phyloP scores from a whole-genome alignment of 495 filamentous ascomycete genomes.

The Lasiosphaeris hirsuta region DNA sequence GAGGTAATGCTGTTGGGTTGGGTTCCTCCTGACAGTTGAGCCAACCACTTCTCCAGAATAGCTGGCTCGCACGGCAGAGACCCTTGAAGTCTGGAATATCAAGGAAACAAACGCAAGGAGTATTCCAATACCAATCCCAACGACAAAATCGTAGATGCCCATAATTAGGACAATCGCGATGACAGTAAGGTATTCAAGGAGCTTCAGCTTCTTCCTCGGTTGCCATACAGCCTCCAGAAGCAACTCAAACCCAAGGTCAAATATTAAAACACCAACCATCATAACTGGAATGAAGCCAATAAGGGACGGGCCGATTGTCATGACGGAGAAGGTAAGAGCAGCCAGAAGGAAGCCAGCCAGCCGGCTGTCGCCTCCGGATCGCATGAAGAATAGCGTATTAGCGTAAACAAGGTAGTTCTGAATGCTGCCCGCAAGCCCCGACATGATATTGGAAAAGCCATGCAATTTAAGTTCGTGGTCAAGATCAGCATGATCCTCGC shows the following conservation, averaged over 20 bases:
- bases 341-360: constrained; percentile 86
- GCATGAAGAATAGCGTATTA: constrained; percentile 92
- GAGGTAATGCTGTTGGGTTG: constrained; percentile 82
- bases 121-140: constrained; percentile 88
- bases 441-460: constrained; percentile 87
- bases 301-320: constrained; percentile 78
- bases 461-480: constrained; percentile 91
- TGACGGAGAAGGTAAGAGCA: constrained; percentile 69
- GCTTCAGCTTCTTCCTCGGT: constrained; percentile 80
- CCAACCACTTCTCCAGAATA: constrained; percentile 84
- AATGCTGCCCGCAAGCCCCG: constrained; percentile 81
- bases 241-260: constrained; percentile 87
- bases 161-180: constrained; percentile 91
- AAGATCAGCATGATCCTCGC: constrained; percentile 86
- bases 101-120: constrained; percentile 85
- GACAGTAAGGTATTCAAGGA: constrained; percentile 87
- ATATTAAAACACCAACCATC: constrained; percentile 94
- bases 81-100: constrained; percentile 84
- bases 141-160: constrained; percentile 94
- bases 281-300: constrained; percentile 95
- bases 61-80: constrained; percentile 79
- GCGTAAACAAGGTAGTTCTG: constrained; percentile 98
- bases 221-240: constrained; percentile 82
- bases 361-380: constrained; percentile 81
- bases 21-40: constrained; percentile 87